phyloP scores from a whole-genome alignment of 169 alveolate species.

The Plasmodium vivax region DNA sequence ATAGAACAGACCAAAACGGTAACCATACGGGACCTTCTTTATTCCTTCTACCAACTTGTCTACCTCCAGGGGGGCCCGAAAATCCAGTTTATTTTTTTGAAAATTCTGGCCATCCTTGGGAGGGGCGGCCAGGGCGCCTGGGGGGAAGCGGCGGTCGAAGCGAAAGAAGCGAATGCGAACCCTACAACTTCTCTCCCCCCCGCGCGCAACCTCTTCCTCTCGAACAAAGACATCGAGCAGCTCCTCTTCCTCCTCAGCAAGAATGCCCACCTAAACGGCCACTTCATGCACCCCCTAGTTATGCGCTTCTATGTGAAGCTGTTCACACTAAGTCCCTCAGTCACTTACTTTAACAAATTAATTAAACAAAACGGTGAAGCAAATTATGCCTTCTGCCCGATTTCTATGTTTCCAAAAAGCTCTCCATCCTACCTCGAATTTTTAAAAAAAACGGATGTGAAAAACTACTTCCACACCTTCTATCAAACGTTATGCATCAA shows the following conservation, averaged over 20 bases:
- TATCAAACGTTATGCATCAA: constrained; percentile 57
- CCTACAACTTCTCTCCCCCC: background rate
- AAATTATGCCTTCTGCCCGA: constrained; percentile 12
- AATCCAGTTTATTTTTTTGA: constrained; percentile 29
- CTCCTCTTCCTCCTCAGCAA: constrained; percentile 31
- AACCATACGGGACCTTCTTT: constrained; percentile 46
- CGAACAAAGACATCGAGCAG: constrained; percentile 63
- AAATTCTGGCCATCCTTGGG: constrained; percentile 17
- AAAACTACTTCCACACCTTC: constrained; percentile 39
- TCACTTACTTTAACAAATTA: constrained; percentile 30
- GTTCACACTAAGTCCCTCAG: background rate
- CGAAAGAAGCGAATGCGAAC: background rate
- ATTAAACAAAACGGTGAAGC: constrained; percentile 12
- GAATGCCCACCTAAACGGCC: constrained; percentile 6
- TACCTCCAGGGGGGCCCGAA: constrained; percentile 6
- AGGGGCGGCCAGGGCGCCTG: background rate
- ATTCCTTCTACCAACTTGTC: constrained; percentile 41
- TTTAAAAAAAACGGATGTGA: constrained; percentile 10
- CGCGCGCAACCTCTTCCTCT: background rate
- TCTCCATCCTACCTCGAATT: background rate
- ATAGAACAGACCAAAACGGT: constrained; percentile 8
- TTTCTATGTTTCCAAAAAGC: background rate
- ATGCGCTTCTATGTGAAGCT: constrained; percentile 33
- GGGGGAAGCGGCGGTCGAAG: background rate
- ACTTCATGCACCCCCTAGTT: constrained; percentile 34